These are phyloP conservation scores for Dothistroma septosporum DNA, from an alignment of 2,329 filamentous ascomycete species.

Conservation along the genomic window DNA sequence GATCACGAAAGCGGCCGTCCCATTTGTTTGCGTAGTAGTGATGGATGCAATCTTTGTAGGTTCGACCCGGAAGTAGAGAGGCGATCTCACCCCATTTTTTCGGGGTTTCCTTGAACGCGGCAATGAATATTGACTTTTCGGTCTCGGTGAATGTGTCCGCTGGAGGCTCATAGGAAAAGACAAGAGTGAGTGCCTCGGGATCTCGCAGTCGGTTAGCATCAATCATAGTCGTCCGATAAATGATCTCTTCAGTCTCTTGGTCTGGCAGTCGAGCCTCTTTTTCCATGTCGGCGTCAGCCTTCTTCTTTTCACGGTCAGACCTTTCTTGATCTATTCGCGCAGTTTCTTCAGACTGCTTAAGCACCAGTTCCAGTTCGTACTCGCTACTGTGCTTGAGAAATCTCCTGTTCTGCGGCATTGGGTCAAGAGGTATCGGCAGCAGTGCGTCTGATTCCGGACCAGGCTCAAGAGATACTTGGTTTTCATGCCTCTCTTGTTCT, in stretches of 20 bases:
- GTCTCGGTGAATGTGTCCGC: constrained; percentile 70
- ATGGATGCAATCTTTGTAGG: constrained; percentile 76
- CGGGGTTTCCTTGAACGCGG: constrained; percentile 67
- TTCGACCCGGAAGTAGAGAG: constrained; percentile 60
- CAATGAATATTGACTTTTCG: constrained; percentile 67
- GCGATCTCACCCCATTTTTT: constrained; percentile 82
- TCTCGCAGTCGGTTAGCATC: constrained; percentile 64
- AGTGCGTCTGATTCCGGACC: constrained; percentile 45
- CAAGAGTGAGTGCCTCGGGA: constrained; percentile 62
- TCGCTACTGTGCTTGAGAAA: constrained; percentile 62
- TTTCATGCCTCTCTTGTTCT: constrained; percentile 36
- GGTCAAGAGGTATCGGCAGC: constrained; percentile 21
- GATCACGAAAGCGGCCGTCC: constrained; percentile 70
- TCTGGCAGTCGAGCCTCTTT: constrained; percentile 72
- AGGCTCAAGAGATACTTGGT: constrained; percentile 34
- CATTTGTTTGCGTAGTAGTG: constrained; percentile 82
- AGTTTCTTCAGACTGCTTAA: constrained; percentile 69
- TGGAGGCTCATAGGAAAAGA: constrained; percentile 69
- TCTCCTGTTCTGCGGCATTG: constrained; percentile 53
- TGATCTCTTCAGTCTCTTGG: constrained; percentile 62
- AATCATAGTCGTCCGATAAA: constrained; percentile 55
- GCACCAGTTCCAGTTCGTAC: constrained; percentile 66
- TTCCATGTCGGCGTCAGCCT: constrained; percentile 67
- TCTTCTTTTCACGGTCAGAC: constrained; percentile 51
- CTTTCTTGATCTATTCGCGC: constrained; percentile 64